Evolutionary conservation across 331 rosid species (phyloP).

Genomic region (Acacia pycnantha): DNA sequence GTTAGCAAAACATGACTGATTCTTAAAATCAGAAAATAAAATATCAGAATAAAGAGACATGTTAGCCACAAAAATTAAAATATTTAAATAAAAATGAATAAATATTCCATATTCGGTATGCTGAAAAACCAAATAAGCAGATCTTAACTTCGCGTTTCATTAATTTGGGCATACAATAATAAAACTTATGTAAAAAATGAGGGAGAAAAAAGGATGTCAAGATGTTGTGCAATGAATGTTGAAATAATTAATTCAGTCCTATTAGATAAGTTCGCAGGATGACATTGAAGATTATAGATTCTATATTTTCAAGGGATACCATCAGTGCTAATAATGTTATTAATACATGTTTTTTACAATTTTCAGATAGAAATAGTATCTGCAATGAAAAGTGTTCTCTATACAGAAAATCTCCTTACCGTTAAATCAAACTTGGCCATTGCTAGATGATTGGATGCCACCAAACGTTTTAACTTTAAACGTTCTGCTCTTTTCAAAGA

Average conservation of each 20-base stretch:
- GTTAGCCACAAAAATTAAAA: background rate
- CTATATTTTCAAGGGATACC: constrained; percentile 5
- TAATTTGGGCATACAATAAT: background rate
- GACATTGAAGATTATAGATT: constrained; percentile 21
- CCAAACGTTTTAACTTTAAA: constrained; percentile 78
- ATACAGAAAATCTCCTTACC: constrained; percentile 49
- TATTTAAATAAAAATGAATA: background rate
- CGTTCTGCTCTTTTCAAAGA: constrained; percentile 93
- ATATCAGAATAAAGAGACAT: background rate
- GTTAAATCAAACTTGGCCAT: constrained; percentile 92
- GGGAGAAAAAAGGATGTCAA: background rate
- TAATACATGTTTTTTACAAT: background rate
- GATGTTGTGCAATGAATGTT: background rate
- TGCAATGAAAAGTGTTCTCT: constrained; percentile 11
- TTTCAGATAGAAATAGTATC: background rate
- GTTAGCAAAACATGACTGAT: background rate
- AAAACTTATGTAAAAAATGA: background rate
- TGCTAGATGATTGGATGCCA: constrained; percentile 95
- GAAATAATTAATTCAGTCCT: background rate
- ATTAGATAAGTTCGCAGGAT: background rate
- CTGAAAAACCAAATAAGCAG: background rate
- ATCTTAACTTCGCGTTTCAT: background rate
- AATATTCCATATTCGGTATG: background rate
- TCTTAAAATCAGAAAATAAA: background rate
- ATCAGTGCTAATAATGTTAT: background rate